These are phyloP conservation scores for Phaffia australis DNA, from an alignment of 768 basidiomycete species.

Conservation along the genomic window DNA sequence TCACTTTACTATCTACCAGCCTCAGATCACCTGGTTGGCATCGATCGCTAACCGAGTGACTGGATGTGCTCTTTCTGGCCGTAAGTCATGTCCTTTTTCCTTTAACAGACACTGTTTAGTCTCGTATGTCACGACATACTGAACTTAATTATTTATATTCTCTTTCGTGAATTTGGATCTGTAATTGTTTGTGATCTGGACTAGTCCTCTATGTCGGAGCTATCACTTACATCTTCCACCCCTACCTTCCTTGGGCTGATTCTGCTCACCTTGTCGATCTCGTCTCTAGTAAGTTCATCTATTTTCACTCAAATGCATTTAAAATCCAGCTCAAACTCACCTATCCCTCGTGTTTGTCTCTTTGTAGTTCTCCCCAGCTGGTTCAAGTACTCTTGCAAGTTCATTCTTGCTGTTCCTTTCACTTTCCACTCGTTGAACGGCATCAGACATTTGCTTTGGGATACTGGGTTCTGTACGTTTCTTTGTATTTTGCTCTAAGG, in stretches of 20 bases:
- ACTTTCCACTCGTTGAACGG: conserved; percentile 87
- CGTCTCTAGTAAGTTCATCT: conserved; percentile 40
- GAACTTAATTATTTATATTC: conserved; percentile 3
- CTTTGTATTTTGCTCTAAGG: neutral
- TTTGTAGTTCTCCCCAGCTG: conserved; percentile 15
- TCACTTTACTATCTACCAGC: conserved; percentile 94
- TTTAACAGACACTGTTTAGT: neutral
- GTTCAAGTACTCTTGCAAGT: conserved; percentile 65
- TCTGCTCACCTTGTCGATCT: conserved; percentile 64
- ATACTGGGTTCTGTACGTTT: conserved; percentile 70
- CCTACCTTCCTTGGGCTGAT: conserved; percentile 54
- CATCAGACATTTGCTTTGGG: conserved; percentile 81
- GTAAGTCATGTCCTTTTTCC: conserved; percentile 40
- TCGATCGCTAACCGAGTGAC: conserved; percentile 83
- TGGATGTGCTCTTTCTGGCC: conserved; percentile 63
- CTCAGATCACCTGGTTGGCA: conserved; percentile 77
- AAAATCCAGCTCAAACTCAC: neutral
- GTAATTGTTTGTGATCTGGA: neutral
- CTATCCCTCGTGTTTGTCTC: neutral
- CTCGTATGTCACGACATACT: too few species aligned
- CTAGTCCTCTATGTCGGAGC: conserved; percentile 79
- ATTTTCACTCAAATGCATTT: neutral
- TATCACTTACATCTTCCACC: conserved; percentile 72
- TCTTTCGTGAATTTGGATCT: conserved; percentile 1
- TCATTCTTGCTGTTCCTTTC: conserved; percentile 72